phyloP scores from a whole-genome alignment of 805 yeast species.

The Saccharomycopsis sp. region DNA sequence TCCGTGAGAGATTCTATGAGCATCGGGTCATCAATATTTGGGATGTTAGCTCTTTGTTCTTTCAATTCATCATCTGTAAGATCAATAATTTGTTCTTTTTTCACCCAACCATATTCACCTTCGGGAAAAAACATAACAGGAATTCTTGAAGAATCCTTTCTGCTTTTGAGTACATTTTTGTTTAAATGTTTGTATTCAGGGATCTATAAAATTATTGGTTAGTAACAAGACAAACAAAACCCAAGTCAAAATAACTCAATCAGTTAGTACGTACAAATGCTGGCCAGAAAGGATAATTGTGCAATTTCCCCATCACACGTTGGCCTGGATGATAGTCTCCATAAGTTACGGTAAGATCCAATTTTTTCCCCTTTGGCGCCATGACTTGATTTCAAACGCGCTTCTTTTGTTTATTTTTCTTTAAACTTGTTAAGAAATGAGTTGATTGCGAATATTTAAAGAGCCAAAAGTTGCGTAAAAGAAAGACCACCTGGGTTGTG shows the following conservation, averaged over 20 bases:
- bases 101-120: constrained; percentile 12
- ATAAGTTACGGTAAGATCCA: constrained; percentile 4
- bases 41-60: constrained; percentile 1
- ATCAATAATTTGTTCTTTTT: constrained; percentile 10
- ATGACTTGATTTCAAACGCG: too few species aligned
- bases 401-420: too few species aligned
- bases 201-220: constrained; percentile 3
- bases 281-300: constrained; percentile 17
- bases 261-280: constrained; percentile 14
- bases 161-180: constrained; percentile 2
- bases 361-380: constrained; percentile 10
- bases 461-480: too few species aligned
- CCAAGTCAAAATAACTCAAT: background rate
- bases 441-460: too few species aligned
- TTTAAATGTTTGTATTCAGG: constrained; percentile 9
- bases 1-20: background rate
- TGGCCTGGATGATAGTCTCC: constrained; percentile 10
- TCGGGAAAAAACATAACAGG: constrained; percentile 14
- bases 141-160: constrained; percentile 4
- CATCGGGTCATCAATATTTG: constrained; percentile 4
- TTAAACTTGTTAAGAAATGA: too few species aligned
- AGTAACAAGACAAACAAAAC: background rate
- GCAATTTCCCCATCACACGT: constrained; percentile 14
- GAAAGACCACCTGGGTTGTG: too few species aligned
- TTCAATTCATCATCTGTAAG: constrained; percentile 5